Percentiles rank a stretch among this genome's conserved stretches.
These are phyloP conservation scores for Neofusicoccum ribis DNA, from an alignment of 2,329 filamentous ascomycete species.

Conservation along the genomic window DNA sequence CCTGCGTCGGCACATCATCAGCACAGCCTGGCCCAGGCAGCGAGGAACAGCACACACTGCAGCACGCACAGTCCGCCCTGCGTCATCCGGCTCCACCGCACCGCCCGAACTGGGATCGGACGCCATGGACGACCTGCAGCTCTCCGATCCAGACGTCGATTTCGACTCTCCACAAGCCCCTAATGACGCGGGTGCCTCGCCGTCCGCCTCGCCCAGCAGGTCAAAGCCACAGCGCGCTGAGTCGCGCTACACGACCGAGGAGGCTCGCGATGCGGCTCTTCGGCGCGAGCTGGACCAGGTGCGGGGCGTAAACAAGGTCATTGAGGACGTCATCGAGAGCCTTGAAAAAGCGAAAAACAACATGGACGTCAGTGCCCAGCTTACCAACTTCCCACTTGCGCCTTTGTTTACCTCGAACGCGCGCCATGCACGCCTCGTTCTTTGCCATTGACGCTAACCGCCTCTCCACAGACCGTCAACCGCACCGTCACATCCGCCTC, in stretches of 20 bases:
- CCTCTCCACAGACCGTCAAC: slow-evolving; percentile 68
- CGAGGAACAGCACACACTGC: slow-evolving; percentile 17
- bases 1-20: slow-evolving; percentile 8
- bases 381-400: neutral
- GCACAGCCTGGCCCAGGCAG: slow-evolving; percentile 11
- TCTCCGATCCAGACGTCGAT: slow-evolving; percentile 59
- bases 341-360: slow-evolving; percentile 72
- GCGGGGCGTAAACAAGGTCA: slow-evolving; percentile 80
- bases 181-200: slow-evolving; percentile 35
- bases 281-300: slow-evolving; percentile 80
- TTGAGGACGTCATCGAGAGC: slow-evolving; percentile 74
- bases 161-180: slow-evolving; percentile 56
- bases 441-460: slow-evolving; percentile 1
- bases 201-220: slow-evolving; percentile 38
- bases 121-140: slow-evolving; percentile 52
- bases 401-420: neutral
- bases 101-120: slow-evolving; percentile 28
- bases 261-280: slow-evolving; percentile 71
- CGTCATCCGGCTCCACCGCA: neutral
- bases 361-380: slow-evolving; percentile 64
- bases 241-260: slow-evolving; percentile 62
- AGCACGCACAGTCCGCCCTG: slow-evolving; percentile 1
- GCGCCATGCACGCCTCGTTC: neutral
- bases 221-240: slow-evolving; percentile 41
- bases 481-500: slow-evolving; percentile 85